Conservation (phyloP, 345 rosid species). For the Citrus maxima region DNA sequence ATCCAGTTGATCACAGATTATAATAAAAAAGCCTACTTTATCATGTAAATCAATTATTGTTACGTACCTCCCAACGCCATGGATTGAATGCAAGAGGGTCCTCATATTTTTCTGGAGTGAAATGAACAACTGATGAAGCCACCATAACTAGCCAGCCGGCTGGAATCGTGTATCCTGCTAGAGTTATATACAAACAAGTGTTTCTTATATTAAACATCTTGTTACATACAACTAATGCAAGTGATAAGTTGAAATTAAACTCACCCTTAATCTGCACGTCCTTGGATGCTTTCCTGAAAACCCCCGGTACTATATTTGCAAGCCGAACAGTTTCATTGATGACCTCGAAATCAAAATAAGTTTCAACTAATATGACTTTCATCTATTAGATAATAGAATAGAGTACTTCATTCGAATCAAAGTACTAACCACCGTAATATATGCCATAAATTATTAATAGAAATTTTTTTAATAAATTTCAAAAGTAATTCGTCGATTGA, state of each 20-base stretch:
- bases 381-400: no score
- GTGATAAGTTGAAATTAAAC: not conserved
- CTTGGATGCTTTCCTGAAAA: conserved; percentile 35
- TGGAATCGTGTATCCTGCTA: conserved; percentile 41
- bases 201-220: not conserved
- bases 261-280: conserved; percentile 37
- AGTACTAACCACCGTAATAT: not conserved
- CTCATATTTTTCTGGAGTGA: conserved; percentile 10
- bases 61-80: conserved; percentile 27
- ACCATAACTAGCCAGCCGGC: conserved; percentile 20
- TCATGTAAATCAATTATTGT: not conserved
- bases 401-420: not conserved
- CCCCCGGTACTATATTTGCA: conserved; percentile 20
- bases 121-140: conserved; percentile 15
- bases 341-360: conserved; percentile 17
- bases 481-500: no score
- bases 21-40: not conserved
- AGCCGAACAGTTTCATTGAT: conserved; percentile 45
- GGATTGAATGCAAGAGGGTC: conserved; percentile 28
- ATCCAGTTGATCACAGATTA: no score
- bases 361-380: conserved; percentile 4
- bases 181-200: no score
- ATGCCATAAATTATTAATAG: no score
- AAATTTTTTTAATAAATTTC: no score
- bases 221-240: no score